Base-by-base conservation (phyloP, 805 yeast species). In the Ogataea neopini region DNA sequence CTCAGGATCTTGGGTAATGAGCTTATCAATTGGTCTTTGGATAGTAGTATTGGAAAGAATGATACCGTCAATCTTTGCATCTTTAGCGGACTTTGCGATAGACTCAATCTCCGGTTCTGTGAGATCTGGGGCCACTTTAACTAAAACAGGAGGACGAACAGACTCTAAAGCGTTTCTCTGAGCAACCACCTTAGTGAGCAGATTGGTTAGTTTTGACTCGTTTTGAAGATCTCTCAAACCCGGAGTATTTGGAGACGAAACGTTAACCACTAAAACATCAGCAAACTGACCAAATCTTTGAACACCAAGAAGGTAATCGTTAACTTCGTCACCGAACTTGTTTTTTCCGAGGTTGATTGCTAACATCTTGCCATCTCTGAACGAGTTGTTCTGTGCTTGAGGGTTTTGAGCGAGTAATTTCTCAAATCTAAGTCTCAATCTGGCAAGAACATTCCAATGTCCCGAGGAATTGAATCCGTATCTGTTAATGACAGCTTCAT, bases 391-490 rank as follows among this genome's bases (percentile, higher is more conserved):
- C 1, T 38, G 40, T 3, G 66, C 55, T 11, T 45, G 48, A 3
- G 66, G 63, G 39, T 55, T 49, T 28, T 46, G 47, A 9, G 49
- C 34, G 32, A 67, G 68, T 35, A 69, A 70, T 35, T 71, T 71
- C 38, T 73, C 74, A 47, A 85, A 75, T 57, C 98, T 81, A 34
- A 78, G 57, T 54, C 83, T 77, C 59, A 91, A 73, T n/a, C 83
- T 76, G 1, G 81, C 80, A 45, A 83, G 69, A 19, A 91, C 96
- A 28, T 70, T 77, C 54, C 80, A 79, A 63, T 90, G 97, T 37
- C 98, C 98, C 40, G 80, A 77, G 3, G 97, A 90, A 63, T 92
- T 92, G 76, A 92, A 91, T 1, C 98, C 98, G 63, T 91, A 92
- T 52, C 98, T 77, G 71, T 92, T 92, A 57, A 91, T 88, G 35